Base-by-base conservation (phyloP, 805 yeast genomes). In the Myxozyma lipomycoides region DNA sequence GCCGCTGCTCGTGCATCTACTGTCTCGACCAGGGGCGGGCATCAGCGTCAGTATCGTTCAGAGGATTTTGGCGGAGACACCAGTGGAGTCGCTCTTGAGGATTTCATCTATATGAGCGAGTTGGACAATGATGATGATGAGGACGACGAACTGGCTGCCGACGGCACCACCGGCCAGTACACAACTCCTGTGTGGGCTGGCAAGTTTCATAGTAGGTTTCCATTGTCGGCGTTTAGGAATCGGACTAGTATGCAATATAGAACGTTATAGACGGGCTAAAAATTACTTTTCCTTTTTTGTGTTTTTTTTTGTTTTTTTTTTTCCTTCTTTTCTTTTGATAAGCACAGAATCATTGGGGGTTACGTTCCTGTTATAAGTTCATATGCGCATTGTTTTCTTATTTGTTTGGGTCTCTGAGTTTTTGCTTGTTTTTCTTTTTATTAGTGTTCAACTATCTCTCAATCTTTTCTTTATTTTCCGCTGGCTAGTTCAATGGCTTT, bases 161-260 rank as follows among this genome's bases (percentile, higher is more conserved):
- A 30, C 22, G 50, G 38, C 17, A 30, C 39, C 3, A 32, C 40
- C 6, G 46, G 55, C 17, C 59, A 70, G 19, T 63, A 70, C 2
- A 58, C 65, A 40, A 55, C 64, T 65, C 70, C 61, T 55, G 65
- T 41, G 58, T 45, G 75, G 66, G 51, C 70, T 67, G 65, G 61
- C 48, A 55, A 57, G 43, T 61, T 59, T 46, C 68, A 68, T 63
- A 78, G 76, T 64, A 75, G 75, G 48, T 82, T 88, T 6, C 97
- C 97, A 2, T 69, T 90, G 37, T 86, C 95, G 1, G 97, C 97
- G 1, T 91, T 91, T 67, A 74, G 98, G 63, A 90, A 88, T 69
- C 84, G 88, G 62, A 84, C 85, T 10, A 67, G 58, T 48, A 51
- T 49, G 53, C 59, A 55, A 41, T 53, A 49, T 39, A 40, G 57